phyloP scores from a whole-genome alignment of 169 alveolate genomes.

The Cryptosporidium ubiquitum region DNA sequence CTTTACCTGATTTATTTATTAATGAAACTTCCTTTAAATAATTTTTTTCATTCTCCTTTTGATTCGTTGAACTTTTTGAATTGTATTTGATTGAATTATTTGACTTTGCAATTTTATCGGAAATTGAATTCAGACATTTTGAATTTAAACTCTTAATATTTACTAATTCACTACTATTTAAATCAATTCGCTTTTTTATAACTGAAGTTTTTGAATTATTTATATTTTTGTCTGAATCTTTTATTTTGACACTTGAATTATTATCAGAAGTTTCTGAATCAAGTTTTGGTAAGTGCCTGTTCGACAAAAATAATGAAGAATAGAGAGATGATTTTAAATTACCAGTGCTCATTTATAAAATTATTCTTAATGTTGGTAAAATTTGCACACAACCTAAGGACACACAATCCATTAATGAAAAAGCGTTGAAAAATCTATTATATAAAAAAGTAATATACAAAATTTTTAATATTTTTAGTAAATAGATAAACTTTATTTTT shows the following conservation, averaged over 20 bases:
- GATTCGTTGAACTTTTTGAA: not conserved
- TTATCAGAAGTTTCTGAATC: not conserved
- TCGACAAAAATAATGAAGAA: conserved; percentile 16
- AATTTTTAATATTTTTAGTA: no score
- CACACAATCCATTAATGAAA: not conserved
- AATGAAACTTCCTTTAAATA: no score
- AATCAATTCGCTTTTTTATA: not conserved
- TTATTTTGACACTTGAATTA: not conserved
- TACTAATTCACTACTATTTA: not conserved
- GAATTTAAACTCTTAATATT: not conserved
- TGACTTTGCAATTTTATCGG: not conserved
- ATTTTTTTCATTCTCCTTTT: no score
- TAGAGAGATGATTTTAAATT: conserved; percentile 22
- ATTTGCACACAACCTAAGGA: not conserved
- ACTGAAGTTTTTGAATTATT: not conserved
- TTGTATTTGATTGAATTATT: not conserved
- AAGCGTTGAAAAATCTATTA: no score
- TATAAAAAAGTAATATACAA: no score
- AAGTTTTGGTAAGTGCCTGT: not conserved
- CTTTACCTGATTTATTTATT: not conserved
- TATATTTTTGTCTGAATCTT: not conserved
- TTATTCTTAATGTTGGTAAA: no score
- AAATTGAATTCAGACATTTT: not conserved
- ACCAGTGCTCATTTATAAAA: conserved; percentile 5
- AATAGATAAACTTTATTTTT: no score